Conservation (phyloP, 108 stramenopile species). For the Skeletonema costatum region DNA sequence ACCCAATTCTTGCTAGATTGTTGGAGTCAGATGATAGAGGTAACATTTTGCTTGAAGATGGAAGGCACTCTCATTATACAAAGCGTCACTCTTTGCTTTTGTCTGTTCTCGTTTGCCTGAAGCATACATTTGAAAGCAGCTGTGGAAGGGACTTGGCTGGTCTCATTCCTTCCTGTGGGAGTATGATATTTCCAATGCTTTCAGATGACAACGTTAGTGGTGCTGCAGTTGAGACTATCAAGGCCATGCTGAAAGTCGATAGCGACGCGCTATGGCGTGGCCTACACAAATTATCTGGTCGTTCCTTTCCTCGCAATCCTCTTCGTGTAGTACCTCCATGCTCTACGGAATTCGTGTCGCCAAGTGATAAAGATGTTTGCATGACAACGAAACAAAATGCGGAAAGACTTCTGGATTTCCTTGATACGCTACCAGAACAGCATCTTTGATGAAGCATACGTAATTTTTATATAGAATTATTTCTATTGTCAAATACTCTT, state of each 20-base stretch:
- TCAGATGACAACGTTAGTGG: constrained; percentile 26
- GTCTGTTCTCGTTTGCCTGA: constrained; percentile 34
- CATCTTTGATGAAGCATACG: not conserved
- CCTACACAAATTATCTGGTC: constrained; percentile 26
- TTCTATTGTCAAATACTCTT: too few species aligned
- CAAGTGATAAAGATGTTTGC: not conserved
- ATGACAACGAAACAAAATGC: constrained; percentile 12
- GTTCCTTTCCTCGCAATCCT: constrained; percentile 29
- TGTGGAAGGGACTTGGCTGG: constrained; percentile 24
- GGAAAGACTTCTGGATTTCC: constrained; percentile 23
- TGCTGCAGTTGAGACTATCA: constrained; percentile 27
- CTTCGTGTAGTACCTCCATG: not conserved
- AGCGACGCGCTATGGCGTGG: constrained; percentile 49
- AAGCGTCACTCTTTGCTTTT: constrained; percentile 15
- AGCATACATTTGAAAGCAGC: constrained; percentile 28
- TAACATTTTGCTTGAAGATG: not conserved
- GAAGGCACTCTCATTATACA: not conserved
- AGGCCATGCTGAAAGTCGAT: constrained; percentile 46
- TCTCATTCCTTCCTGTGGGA: constrained; percentile 40
- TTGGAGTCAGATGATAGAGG: constrained; percentile 9
- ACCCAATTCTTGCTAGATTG: constrained; percentile 36
- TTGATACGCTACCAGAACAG: constrained; percentile 38
- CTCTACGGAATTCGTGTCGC: not conserved
- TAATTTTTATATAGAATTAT: too few species aligned
- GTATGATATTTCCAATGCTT: constrained; percentile 48